Evolutionary conservation across 2,329 filamentous ascomycete genomes (phyloP).

Genomic region (Colletotrichum simmondsii): DNA sequence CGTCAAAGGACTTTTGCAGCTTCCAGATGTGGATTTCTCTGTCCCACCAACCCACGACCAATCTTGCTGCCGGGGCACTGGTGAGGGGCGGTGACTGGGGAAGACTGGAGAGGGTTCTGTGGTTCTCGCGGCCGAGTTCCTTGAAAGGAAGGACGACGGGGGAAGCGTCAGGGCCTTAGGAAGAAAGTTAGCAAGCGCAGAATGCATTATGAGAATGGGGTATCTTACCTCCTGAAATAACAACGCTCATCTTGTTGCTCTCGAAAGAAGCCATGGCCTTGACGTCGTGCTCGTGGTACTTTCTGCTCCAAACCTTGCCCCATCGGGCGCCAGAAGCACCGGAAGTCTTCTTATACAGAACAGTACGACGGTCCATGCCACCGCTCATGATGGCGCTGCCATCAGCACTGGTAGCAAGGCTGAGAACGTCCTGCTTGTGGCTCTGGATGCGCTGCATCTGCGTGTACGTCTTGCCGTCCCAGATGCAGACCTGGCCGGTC

Average conservation of each 20-base stretch:
- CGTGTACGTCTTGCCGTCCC: conserved; percentile 92
- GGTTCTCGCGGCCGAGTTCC: conserved; percentile 82
- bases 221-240: conserved; percentile 86
- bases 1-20: conserved; percentile 56
- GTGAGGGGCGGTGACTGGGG: conserved; percentile 81
- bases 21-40: conserved; percentile 87
- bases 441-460: conserved; percentile 86
- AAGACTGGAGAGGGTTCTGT: conserved; percentile 83
- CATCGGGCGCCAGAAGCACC: conserved; percentile 72
- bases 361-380: conserved; percentile 90
- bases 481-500: conserved; percentile 91
- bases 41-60: conserved; percentile 94
- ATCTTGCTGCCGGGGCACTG: conserved; percentile 77
- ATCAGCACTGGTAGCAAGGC: conserved; percentile 83
- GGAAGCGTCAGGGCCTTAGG: conserved; percentile 82
- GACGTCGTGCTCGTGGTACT: conserved; percentile 93
- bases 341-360: conserved; percentile 78
- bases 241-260: conserved; percentile 81
- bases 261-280: conserved; percentile 95
- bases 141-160: conserved; percentile 83
- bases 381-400: conserved; percentile 87
- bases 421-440: conserved; percentile 90
- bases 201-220: not conserved
- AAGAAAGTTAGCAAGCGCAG: not conserved
- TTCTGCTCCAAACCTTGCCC: conserved; percentile 85